Percentiles rank a stretch among this genome's conserved stretches.
Evolutionary conservation across 2,329 filamentous ascomycete genomes (phyloP).

Genomic region (Sclerotinia trifoliorum): DNA sequence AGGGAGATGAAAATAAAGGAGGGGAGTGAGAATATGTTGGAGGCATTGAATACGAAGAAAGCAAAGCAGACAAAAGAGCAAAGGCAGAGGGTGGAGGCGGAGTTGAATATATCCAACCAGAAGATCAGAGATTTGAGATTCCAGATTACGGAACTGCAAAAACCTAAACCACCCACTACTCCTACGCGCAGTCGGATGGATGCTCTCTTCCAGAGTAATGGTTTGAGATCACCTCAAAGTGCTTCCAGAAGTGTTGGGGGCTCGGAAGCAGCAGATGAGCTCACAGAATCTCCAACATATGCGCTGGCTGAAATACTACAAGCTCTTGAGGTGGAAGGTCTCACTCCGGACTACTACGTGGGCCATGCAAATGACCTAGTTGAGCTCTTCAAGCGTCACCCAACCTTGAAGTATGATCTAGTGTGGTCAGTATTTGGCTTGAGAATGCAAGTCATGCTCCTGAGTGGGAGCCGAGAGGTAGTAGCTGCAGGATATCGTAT

Average conservation of each 20-base stretch:
- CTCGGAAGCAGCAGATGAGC: constrained; percentile 61
- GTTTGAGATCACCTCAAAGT: constrained; percentile 57
- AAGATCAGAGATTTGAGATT: constrained; percentile 61
- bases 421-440: constrained; percentile 95
- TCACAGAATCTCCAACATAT: constrained; percentile 84
- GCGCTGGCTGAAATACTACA: constrained; percentile 87
- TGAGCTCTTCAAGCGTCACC: constrained; percentile 92
- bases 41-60: constrained; percentile 91
- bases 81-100: constrained; percentile 74
- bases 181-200: constrained; percentile 54
- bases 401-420: constrained; percentile 92
- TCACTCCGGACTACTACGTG: constrained; percentile 93
- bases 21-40: constrained; percentile 95
- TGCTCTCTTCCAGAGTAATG: constrained; percentile 46
- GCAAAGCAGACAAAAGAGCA: constrained; percentile 92
- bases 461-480: constrained; percentile 94
- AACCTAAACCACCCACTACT: constrained; percentile 46
- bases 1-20: constrained; percentile 98
- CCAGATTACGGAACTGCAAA: constrained; percentile 60
- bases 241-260: constrained; percentile 54
- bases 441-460: constrained; percentile 90
- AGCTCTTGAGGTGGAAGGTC: constrained; percentile 80
- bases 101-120: constrained; percentile 84
- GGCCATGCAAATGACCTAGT: constrained; percentile 88
- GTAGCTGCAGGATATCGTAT: constrained; percentile 92